Percentiles rank a stretch among this genome's conserved stretches.
phyloP scores from a whole-genome alignment of 2,329 filamentous ascomycete genomes.

The Cercospora canescens region DNA sequence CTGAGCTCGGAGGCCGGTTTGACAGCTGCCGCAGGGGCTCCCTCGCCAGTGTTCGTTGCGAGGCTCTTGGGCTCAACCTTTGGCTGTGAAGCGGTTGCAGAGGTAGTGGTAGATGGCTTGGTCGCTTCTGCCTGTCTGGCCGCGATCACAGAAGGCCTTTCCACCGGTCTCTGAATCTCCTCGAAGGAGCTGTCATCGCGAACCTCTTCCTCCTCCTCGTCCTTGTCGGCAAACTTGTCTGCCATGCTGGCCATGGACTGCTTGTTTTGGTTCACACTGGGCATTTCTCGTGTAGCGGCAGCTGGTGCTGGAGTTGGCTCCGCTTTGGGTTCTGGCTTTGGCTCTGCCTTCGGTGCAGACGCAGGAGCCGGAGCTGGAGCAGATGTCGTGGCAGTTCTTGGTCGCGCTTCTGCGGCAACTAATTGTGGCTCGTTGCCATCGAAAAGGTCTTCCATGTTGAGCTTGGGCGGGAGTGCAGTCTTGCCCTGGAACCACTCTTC shows the following conservation, averaged over 20 bases:
- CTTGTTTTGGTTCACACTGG: conserved; percentile 81
- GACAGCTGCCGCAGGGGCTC: conserved; percentile 20
- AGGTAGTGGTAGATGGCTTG: conserved; percentile 17
- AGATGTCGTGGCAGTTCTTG: conserved; percentile 36
- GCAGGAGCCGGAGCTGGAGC: conserved; percentile 36
- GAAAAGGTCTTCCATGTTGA: conserved; percentile 89
- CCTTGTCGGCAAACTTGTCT: conserved; percentile 78
- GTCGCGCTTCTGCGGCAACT: conserved; percentile 68
- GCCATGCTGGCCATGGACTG: conserved; percentile 82
- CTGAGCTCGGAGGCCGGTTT: conserved; percentile 34
- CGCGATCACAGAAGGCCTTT: conserved; percentile 51
- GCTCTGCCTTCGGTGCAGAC: conserved; percentile 44
- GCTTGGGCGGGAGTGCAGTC: conserved; percentile 76
- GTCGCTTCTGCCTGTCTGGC: conserved; percentile 26
- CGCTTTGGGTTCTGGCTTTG: conserved; percentile 51
- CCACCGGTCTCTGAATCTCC: conserved; percentile 73
- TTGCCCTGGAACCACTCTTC: conserved; percentile 87
- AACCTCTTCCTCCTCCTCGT: conserved; percentile 59
- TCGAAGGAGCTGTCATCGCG: conserved; percentile 79
- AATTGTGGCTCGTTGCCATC: conserved; percentile 80
- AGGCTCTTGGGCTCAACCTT: conserved; percentile 20
- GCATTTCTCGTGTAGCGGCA: conserved; percentile 49
- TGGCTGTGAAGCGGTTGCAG: conserved; percentile 16
- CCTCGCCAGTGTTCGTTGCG: conserved; percentile 19
- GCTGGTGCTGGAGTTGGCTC: conserved; percentile 49